Conservation (phyloP, 2,329 filamentous ascomycete species). For the Claviceps sp. region DNA sequence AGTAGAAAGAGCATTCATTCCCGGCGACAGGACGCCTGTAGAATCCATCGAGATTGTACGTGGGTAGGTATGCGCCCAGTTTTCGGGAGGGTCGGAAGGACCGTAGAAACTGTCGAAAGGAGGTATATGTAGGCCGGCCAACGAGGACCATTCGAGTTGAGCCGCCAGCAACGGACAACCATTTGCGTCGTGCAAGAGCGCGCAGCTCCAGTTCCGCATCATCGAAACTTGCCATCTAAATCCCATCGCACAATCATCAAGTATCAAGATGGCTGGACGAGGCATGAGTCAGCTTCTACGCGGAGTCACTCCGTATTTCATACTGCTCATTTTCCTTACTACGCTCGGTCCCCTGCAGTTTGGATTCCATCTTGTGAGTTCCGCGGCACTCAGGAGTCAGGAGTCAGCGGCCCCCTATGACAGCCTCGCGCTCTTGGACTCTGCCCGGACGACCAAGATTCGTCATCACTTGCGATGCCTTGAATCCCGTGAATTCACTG, state of each 20-base stretch:
- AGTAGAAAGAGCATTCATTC: too few species aligned
- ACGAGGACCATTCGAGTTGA: too few species aligned
- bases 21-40: too few species aligned
- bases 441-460: not conserved
- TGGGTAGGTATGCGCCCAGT: too few species aligned
- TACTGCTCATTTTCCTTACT: constrained; percentile 61
- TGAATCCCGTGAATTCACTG: too few species aligned
- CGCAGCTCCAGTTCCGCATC: not conserved
- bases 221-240: not conserved
- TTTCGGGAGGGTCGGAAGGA: too few species aligned
- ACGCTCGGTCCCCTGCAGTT: constrained; percentile 87
- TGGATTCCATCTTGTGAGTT: constrained; percentile 73
- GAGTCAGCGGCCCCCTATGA: not conserved
- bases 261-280: constrained; percentile 17
- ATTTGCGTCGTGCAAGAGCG: too few species aligned
- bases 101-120: too few species aligned
- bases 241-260: not conserved
- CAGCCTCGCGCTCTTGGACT: not conserved
- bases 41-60: too few species aligned
- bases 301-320: constrained; percentile 59
- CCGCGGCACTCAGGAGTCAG: not conserved
- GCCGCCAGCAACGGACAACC: too few species aligned
- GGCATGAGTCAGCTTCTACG: constrained; percentile 15
- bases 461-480: not conserved
- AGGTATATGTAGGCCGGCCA: too few species aligned